These are phyloP conservation scores for Salix dunnii DNA, from an alignment of 345 rosid genomes.

Conservation along the genomic window DNA sequence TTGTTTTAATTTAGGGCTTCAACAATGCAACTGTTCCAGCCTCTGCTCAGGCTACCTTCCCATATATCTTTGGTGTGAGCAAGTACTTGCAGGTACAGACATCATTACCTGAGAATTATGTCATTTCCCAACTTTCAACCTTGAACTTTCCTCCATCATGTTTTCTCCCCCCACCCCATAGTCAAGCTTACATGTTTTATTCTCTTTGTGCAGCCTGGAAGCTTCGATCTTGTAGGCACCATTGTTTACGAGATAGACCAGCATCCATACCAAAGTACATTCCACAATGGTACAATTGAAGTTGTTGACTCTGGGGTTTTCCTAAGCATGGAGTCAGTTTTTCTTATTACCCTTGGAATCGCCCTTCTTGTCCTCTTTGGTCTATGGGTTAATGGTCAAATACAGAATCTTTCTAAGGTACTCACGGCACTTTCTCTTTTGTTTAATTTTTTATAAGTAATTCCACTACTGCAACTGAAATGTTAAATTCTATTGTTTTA, in stretches of 20 bases:
- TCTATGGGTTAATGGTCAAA: constrained; percentile 66
- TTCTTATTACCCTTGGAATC: constrained; percentile 68
- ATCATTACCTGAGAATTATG: not conserved
- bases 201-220: constrained; percentile 57
- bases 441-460: not conserved
- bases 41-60: constrained; percentile 79
- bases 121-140: not conserved
- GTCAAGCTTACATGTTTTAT: constrained; percentile 1
- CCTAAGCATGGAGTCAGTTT: constrained; percentile 77
- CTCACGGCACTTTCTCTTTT: not conserved
- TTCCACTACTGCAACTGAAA: not conserved
- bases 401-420: constrained; percentile 79
- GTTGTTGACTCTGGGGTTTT: constrained; percentile 78
- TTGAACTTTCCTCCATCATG: not conserved
- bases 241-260: constrained; percentile 75
- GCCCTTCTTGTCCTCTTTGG: constrained; percentile 57
- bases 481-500: not conserved
- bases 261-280: constrained; percentile 64
- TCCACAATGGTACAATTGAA: constrained; percentile 89
- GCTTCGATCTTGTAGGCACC: constrained; percentile 84
- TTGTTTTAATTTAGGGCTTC: constrained; percentile 51
- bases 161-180: not conserved
- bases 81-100: constrained; percentile 71
- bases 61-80: constrained; percentile 76
- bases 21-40: constrained; percentile 71